Percentiles rank a stretch among this genome's conserved stretches.
Evolutionary conservation across 1,284 basidiomycete species (phyloP).

Genomic region (Amylostereum areolatum): DNA sequence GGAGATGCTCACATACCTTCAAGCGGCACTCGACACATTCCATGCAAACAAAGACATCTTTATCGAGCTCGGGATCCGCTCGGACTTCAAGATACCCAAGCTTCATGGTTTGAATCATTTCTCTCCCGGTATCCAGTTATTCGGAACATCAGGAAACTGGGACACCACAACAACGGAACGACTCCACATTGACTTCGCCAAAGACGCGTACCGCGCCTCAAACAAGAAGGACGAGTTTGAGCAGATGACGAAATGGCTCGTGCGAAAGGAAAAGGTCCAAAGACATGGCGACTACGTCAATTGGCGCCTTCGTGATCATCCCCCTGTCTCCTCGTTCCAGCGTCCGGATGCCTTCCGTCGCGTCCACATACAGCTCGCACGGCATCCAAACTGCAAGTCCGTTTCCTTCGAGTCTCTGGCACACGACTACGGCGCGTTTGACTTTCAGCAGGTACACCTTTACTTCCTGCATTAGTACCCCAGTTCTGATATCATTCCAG

Average conservation of each 20-base stretch:
- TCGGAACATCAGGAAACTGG: slow-evolving; percentile 25
- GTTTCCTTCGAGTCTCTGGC: not conserved
- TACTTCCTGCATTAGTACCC: slow-evolving; percentile 1
- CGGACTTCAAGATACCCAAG: slow-evolving; percentile 34
- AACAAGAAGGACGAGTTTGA: slow-evolving; percentile 18
- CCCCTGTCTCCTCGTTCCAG: not conserved
- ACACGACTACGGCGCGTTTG: slow-evolving; percentile 5
- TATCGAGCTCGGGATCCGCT: slow-evolving; percentile 14
- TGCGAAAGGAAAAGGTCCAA: slow-evolving; percentile 11
- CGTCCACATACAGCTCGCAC: not conserved
- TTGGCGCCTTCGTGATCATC: not conserved
- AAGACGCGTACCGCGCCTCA: slow-evolving; percentile 19
- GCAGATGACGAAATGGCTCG: slow-evolving; percentile 28
- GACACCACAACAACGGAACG: slow-evolving; percentile 25
- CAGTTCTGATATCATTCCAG: not conserved
- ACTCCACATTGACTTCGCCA: slow-evolving; percentile 23
- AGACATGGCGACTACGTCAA: slow-evolving; percentile 5
- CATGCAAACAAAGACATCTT: slow-evolving; percentile 19
- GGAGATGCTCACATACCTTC: not conserved
- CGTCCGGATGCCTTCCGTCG: not conserved
- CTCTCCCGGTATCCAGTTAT: slow-evolving; percentile 17
- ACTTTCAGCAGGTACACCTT: slow-evolving; percentile 7
- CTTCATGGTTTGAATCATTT: slow-evolving; percentile 30
- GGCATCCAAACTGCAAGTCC: not conserved
- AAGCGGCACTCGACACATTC: not conserved